A percentile compares a stretch with the other conserved stretches of the same genome.
Evolutionary conservation across 2,329 filamentous ascomycete genomes (phyloP).

Genomic region (Cercospora brassicicola): DNA sequence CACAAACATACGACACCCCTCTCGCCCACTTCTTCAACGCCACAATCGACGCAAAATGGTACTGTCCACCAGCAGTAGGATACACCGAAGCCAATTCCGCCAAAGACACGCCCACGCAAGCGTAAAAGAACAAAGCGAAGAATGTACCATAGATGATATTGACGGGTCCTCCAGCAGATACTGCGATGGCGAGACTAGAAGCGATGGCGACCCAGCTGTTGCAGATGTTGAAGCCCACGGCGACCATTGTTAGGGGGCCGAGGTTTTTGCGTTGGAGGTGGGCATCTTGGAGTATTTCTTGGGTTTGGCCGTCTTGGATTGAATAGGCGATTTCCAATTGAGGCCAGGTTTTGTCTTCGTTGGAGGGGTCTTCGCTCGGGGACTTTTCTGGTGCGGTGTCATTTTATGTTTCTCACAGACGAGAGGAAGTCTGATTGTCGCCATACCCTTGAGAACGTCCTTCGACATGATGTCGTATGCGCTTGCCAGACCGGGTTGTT

Average conservation of each 20-base stretch:
- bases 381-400: neutral
- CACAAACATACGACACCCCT: neutral
- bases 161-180: neutral
- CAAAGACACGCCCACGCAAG: neutral
- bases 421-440: neutral
- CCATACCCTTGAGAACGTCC: neutral
- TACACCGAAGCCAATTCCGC: neutral
- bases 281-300: neutral
- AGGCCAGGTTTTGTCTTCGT: neutral
- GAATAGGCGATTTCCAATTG: neutral
- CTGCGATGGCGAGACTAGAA: neutral
- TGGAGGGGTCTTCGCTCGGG: neutral
- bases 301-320: neutral
- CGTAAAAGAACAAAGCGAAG: neutral
- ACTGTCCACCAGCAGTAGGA: neutral
- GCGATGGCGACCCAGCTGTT: neutral
- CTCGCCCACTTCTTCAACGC: neutral
- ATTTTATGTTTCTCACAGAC: neutral
- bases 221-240: neutral
- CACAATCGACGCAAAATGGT: neutral
- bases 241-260: neutral
- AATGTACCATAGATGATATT: neutral
- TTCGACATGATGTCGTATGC: neutral
- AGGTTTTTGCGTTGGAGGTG: neutral
- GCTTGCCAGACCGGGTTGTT: neutral